Base-by-base conservation (phyloP, 75 land plant species). In the Cupressus sempervirens region DNA sequence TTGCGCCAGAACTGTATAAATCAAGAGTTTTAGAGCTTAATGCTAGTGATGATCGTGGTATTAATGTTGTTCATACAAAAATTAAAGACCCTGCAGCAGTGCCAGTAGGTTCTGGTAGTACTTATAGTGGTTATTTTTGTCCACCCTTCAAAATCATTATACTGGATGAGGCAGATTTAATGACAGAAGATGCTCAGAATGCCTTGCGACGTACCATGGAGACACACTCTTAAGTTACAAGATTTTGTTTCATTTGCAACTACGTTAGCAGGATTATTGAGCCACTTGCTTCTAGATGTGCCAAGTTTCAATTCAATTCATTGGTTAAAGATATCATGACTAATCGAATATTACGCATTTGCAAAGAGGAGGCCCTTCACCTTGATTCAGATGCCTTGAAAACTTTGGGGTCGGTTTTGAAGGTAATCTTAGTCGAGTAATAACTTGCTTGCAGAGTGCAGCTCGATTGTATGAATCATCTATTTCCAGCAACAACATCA, bases 121-220 rank as follows among this genome's bases (percentile, higher is more conserved):
- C 86, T 6, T 90, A 90, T 36, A 89, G 99, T 84, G 90, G 92
- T 23, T 93, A 96, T 89, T 95, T 96, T 83, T 98, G 98, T 62
- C 99, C 99, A 30, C 96, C 96, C 54, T 98, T 87, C 85, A 98
- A 98, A 89, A 93, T 98, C 18, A 96, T 96, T 54, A 93, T 96
- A 48, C 82, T 96, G 4, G 99, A 98, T 87, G 99, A 98, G 87
- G 99, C 98, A 43, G 99, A 38, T 88, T 98, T 98, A 58, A 98
- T 98, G 99, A 98, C 98, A 73, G 96, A 96, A 92, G 99, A 98
- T 92, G 99, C 99, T 26, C 99, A 98, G 99, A 98, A 98, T 92
- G 99, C 99, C 74, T 80, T 98, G 89, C 83, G 99, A 76, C 95
- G 98, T 38, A 98, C 99, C 1, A 98, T 98, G 99, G 99, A 98